Evolutionary conservation across 768 basidiomycete genomes (phyloP), one percentile per base, ranked within the genome.

Genomic region (Epithele typhae): DNA sequence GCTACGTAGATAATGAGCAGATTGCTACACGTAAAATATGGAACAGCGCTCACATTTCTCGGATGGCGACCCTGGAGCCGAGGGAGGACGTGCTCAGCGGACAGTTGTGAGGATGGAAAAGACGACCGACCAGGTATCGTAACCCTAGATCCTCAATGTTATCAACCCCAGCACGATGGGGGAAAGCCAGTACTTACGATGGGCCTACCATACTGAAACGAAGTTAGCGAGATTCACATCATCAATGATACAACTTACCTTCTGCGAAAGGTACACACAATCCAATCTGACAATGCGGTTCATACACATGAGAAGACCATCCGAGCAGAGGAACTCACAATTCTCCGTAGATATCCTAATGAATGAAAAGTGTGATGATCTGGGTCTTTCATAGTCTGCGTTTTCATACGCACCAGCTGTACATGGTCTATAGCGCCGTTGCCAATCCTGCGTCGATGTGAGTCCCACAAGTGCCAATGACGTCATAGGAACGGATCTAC

Each of bases 291-390:
- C 1, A 18, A n/a, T 14, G 11, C 0, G 5, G 14, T 9, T 52
- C 36, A n/a, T n/a, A n/a, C n/a, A n/a, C n/a, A n/a, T 9, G 7
- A 5, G 14, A 35, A 3, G 14, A 11, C 23, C 19, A 18, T 17
- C 19, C 21, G 15, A 10, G 36, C 4, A 40, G 5, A 8, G 30
- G 19, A n/a, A 25, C 78, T 56, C 63, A 89, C 89, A 93, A 65
- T 68, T 96, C 94, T 25, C 95, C 95, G 55, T 97, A 98, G 45
- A 99, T 97, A 63, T 99, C 95, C 91, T 92, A 52, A n/a, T n/a
- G n/a, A n/a, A n/a, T n/a, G n/a, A n/a, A n/a, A n/a, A n/a, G n/a
- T n/a, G n/a, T n/a, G n/a, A n/a, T n/a, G n/a, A n/a, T n/a, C n/a
- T n/a, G n/a, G n/a, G n/a, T n/a, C n/a, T n/a, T n/a, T n/a, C n/a